These are phyloP conservation scores for Gymnopilus dilepis DNA, from an alignment of 768 basidiomycete genomes.

Conservation along the genomic window DNA sequence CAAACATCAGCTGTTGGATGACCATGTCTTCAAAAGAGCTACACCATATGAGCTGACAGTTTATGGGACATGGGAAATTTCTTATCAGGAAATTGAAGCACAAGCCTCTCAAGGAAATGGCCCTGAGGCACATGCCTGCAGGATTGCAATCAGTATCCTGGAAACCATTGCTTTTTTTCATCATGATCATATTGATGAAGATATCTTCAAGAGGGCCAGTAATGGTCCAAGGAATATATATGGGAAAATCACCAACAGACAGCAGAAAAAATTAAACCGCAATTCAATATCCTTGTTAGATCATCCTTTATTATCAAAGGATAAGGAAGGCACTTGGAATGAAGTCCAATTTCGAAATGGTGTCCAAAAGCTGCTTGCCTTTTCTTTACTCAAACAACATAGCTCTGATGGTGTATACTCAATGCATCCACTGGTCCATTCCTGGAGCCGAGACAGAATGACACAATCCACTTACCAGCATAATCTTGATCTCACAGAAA, in stretches of 20 bases:
- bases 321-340: constrained; percentile 16
- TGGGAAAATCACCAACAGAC: too few species aligned
- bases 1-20: constrained; percentile 10
- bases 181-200: constrained; percentile 20
- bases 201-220: constrained; percentile 21
- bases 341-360: constrained; percentile 16
- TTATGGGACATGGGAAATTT: constrained; percentile 27
- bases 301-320: neutral
- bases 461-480: neutral
- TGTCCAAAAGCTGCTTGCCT: constrained; percentile 21
- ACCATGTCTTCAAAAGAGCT: constrained; percentile 12
- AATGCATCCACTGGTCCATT: too few species aligned
- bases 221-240: too few species aligned
- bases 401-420: constrained; percentile 4
- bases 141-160: constrained; percentile 22
- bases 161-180: constrained; percentile 27
- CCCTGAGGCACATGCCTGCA: neutral
- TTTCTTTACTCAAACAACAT: constrained; percentile 21
- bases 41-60: constrained; percentile 23
- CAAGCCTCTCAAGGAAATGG: constrained; percentile 1
- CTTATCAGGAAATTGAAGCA: constrained; percentile 20
- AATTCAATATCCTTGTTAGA: neutral
- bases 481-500: neutral
- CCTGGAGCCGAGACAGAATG: neutral
- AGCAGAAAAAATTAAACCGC: neutral